These are phyloP conservation scores for Mesembryanthemum crystallinum DNA, from an alignment of 148 eudicot genomes.

Conservation along the genomic window DNA sequence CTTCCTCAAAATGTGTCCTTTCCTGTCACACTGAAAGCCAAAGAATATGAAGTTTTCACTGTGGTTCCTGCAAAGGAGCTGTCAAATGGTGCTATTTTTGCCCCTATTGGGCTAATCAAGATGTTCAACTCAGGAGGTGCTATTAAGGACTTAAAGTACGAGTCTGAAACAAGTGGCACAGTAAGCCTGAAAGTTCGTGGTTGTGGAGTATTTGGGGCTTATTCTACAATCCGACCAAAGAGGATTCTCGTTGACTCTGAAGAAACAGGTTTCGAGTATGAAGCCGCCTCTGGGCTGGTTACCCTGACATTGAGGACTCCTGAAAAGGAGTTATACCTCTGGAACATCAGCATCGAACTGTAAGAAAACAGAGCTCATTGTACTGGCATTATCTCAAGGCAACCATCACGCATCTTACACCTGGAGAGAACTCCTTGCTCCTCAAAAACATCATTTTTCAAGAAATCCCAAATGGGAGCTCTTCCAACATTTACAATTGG, in stretches of 20 bases:
- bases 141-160: slow-evolving; percentile 49
- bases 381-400: neutral
- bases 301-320: slow-evolving; percentile 47
- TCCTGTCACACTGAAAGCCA: slow-evolving; percentile 57
- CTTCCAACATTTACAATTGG: neutral
- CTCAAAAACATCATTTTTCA: neutral
- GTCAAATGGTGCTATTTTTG: slow-evolving; percentile 50
- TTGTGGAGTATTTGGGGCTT: slow-evolving; percentile 72
- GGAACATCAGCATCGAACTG: slow-evolving; percentile 52
- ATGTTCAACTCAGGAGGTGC: slow-evolving; percentile 93
- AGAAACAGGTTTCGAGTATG: slow-evolving; percentile 45
- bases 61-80: slow-evolving; percentile 63
- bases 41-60: slow-evolving; percentile 72
- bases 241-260: slow-evolving; percentile 46
- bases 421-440: neutral
- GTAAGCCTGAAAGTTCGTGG: slow-evolving; percentile 53
- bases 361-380: slow-evolving; percentile 14
- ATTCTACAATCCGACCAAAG: slow-evolving; percentile 57
- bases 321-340: slow-evolving; percentile 49
- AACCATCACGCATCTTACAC: neutral
- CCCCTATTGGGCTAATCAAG: slow-evolving; percentile 62
- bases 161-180: slow-evolving; percentile 29
- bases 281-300: slow-evolving; percentile 49
- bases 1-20: slow-evolving; percentile 54
- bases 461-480: neutral